Base-by-base conservation (phyloP, 768 basidiomycete species). In the Termitomyces bulborhizus region DNA sequence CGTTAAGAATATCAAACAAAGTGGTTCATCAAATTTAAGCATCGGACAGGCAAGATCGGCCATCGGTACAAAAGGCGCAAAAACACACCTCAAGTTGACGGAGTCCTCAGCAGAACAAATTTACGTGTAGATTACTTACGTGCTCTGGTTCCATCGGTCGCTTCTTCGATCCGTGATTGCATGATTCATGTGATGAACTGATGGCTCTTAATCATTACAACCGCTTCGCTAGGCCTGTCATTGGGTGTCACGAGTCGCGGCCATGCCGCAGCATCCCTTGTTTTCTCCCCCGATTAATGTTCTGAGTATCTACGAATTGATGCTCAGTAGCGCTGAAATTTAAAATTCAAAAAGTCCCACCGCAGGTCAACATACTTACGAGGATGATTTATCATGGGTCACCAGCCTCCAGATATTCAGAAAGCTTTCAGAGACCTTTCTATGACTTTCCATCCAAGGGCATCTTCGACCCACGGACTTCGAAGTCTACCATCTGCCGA, bases 81-180 rank as follows among this genome's bases (percentile, higher is more conserved):
- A 34, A 34, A 34, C 34, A 34, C 34, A 34, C 34, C 12, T 9
- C 32, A 13, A 9, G 31, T 34, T 34, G 11, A 7, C 32, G 8
- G 29, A 32, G 31, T 34, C 12, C 12, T 32, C 2, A 13, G 12
- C 34, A 34, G 36, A 37, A 16, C 36, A 37, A 37, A 16, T 37
- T 37, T 37, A 37, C 15, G 13, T 15, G 15, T 21, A 21, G 21
- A 21, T 37, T 15, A 45, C 21, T 41, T 55, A 63, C 13, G 16
- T 31, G 12, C 21, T 15, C 2, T 13, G 36, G 21, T 21, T 32
- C 60, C 58, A 67, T 64, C 66, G 66, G 66, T 45, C 9, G 9
- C 32, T 55, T 34, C 4, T 36, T 41, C 18, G 15, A 37, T 27
- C 58, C 58, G 58, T 56, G 55, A 59, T 59, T 4, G 41, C 7